These are phyloP conservation scores for Penicillium verrucosum DNA, from an alignment of 2,329 filamentous ascomycete species.

Conservation along the genomic window DNA sequence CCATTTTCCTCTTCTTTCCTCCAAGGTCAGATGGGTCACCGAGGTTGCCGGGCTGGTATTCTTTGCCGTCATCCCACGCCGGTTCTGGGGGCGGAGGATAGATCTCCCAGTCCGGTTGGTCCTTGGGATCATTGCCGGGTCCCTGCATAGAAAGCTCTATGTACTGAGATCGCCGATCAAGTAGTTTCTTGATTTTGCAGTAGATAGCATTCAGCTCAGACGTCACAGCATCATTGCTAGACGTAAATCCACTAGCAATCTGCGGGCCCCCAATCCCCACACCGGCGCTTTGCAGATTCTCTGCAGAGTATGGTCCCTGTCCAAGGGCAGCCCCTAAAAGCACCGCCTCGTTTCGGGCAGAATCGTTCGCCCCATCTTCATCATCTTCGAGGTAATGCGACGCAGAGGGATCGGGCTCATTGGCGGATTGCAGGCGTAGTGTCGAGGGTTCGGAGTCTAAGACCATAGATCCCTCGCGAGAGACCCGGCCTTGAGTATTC, in stretches of 20 bases:
- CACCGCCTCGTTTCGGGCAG: slow-evolving; percentile 48
- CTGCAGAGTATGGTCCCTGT: slow-evolving; percentile 52
- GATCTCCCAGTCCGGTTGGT: slow-evolving; percentile 77
- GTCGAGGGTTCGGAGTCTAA: slow-evolving; percentile 8
- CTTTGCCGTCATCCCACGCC: slow-evolving; percentile 69
- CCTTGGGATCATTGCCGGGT: slow-evolving; percentile 80
- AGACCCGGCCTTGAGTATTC: background rate
- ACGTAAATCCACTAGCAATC: slow-evolving; percentile 61
- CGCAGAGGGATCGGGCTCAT: slow-evolving; percentile 8
- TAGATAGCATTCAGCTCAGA: slow-evolving; percentile 83
- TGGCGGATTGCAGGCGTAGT: slow-evolving; percentile 4
- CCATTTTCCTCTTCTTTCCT: slow-evolving; percentile 71
- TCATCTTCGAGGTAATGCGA: slow-evolving; percentile 17
- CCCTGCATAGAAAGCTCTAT: slow-evolving; percentile 80
- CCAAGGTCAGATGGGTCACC: slow-evolving; percentile 44
- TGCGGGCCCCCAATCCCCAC: slow-evolving; percentile 60
- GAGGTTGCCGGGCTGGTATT: slow-evolving; percentile 35
- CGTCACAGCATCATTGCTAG: slow-evolving; percentile 75
- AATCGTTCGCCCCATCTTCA: slow-evolving; percentile 46
- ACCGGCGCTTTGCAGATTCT: slow-evolving; percentile 57
- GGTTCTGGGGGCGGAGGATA: slow-evolving; percentile 91
- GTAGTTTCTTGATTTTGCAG: slow-evolving; percentile 81
- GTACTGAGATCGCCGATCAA: slow-evolving; percentile 86
- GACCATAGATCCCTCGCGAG: slow-evolving; percentile 12
- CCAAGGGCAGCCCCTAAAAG: slow-evolving; percentile 56